phyloP scores from a whole-genome alignment of 805 yeast genomes.

The Nakazawaea populi region DNA sequence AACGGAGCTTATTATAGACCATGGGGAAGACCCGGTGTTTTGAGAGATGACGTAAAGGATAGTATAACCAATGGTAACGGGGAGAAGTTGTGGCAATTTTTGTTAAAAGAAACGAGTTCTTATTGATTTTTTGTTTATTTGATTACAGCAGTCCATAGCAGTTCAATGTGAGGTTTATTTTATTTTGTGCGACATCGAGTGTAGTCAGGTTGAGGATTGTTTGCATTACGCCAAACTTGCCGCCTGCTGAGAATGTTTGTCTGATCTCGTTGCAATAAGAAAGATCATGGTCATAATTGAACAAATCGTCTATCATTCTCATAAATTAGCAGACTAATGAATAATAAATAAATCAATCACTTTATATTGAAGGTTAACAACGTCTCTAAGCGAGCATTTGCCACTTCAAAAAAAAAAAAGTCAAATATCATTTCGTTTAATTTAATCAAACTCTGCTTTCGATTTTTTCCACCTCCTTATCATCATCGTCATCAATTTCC shows the following conservation, averaged over 20 bases:
- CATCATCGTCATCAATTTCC: neutral
- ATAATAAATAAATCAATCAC: too few relatives aligned
- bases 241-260: too few relatives aligned
- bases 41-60: constrained; percentile 14
- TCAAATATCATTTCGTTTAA: too few relatives aligned
- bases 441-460: too few relatives aligned
- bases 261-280: too few relatives aligned
- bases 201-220: too few relatives aligned
- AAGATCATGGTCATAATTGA: too few relatives aligned
- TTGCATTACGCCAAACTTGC: too few relatives aligned
- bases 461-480: neutral
- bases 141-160: neutral
- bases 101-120: neutral
- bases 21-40: constrained; percentile 24
- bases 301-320: too few relatives aligned
- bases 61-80: neutral
- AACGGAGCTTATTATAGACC: constrained; percentile 31
- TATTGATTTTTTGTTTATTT: neutral
- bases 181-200: too few relatives aligned
- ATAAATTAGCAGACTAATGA: too few relatives aligned
- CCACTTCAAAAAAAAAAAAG: neutral
- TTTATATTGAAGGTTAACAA: neutral
- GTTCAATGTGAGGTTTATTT: too few relatives aligned
- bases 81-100: neutral
- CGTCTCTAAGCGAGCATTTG: neutral